Evolutionary conservation across 2,329 filamentous ascomycete genomes (phyloP).

Genomic region (Falciphora oryzae): DNA sequence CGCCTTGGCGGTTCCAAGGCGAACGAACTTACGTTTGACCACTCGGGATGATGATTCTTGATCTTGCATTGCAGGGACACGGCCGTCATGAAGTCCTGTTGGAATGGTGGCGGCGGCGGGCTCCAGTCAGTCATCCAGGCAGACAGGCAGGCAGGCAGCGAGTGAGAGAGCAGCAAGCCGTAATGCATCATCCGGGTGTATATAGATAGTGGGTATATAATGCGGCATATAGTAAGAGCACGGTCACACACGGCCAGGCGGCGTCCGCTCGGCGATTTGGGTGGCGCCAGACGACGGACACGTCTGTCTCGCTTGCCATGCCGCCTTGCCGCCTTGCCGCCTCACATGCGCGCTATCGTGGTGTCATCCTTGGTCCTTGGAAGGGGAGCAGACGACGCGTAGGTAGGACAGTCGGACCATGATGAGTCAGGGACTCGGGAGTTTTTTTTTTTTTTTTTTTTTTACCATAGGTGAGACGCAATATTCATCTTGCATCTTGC

Average conservation of each 20-base stretch:
- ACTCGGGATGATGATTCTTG: constrained; percentile 68
- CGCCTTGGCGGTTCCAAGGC: background rate
- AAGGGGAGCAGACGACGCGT: background rate
- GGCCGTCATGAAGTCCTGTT: constrained; percentile 68
- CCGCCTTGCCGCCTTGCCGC: no score
- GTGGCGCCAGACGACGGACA: no score
- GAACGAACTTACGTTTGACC: constrained; percentile 56
- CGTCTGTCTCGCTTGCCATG: no score
- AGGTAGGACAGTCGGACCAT: background rate
- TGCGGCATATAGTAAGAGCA: background rate
- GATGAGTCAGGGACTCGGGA: background rate
- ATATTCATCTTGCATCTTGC: background rate
- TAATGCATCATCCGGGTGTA: no score
- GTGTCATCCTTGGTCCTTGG: background rate
- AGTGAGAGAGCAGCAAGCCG: no score
- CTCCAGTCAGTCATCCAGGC: background rate
- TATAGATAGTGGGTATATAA: background rate
- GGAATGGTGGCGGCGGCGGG: constrained; percentile 2
- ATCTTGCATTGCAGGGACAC: constrained; percentile 62
- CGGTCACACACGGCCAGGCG: background rate
- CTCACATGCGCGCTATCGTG: background rate
- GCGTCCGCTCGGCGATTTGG: no score
- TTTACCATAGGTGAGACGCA: background rate
- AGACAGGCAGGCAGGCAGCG: no score
- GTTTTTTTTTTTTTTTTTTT: background rate